A percentile compares a stretch with the other conserved stretches of the same genome.
phyloP scores from a whole-genome alignment of 495 filamentous ascomycete genomes.

The Aspergillus avenaceus region DNA sequence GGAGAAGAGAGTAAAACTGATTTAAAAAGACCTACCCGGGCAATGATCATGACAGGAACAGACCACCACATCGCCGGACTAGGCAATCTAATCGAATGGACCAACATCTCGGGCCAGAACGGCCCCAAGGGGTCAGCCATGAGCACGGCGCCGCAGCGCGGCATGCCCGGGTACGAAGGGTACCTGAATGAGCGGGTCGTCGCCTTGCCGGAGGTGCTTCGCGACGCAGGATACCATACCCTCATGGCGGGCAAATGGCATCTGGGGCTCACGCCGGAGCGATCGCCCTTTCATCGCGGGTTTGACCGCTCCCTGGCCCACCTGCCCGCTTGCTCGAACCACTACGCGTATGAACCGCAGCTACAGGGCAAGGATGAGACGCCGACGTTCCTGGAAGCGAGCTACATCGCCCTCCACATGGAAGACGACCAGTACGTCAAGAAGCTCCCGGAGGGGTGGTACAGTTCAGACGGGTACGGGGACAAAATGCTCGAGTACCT shows the following conservation, averaged over 20 bases:
- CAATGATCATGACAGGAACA: constrained; percentile 54
- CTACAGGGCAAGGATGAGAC: constrained; percentile 38
- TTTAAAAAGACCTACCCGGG: constrained; percentile 44
- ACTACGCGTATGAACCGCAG: constrained; percentile 59
- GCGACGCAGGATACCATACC: constrained; percentile 59
- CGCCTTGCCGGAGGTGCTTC: constrained; percentile 57
- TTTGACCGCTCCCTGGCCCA: constrained; percentile 47
- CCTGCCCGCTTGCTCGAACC: constrained; percentile 56
- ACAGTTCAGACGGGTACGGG: constrained; percentile 51
- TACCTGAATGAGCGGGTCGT: constrained; percentile 61
- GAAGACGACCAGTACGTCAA: constrained; percentile 55
- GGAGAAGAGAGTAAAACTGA: neutral
- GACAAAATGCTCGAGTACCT: constrained; percentile 52
- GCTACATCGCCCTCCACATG: constrained; percentile 53
- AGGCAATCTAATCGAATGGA: constrained; percentile 47
- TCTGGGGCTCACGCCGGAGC: constrained; percentile 42
- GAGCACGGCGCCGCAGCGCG: constrained; percentile 41
- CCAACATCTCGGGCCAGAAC: constrained; percentile 44
- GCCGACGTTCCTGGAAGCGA: constrained; percentile 49
- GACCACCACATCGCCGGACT: constrained; percentile 46
- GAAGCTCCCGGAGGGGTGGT: constrained; percentile 52
- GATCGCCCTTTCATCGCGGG: constrained; percentile 38
- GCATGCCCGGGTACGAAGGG: constrained; percentile 64
- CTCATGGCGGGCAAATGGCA: constrained; percentile 62
- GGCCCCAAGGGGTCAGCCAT: constrained; percentile 39